Conservation (phyloP, 78 protist genomes). For the Dictyostelium intermedium region DNA sequence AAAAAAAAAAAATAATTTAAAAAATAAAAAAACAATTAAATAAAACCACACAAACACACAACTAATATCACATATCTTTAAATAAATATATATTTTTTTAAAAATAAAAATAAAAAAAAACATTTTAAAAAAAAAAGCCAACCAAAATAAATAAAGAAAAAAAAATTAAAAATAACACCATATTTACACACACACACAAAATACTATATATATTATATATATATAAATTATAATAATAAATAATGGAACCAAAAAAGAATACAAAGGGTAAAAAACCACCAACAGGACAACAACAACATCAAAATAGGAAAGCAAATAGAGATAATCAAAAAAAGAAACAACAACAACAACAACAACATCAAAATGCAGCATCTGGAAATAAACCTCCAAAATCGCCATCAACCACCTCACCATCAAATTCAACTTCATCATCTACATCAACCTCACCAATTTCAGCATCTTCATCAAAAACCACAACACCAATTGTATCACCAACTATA, state of each 20-base stretch:
- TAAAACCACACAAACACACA: background rate
- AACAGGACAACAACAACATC: background rate
- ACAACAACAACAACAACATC: background rate
- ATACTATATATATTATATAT: background rate
- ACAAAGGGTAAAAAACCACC: background rate
- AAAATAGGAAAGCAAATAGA: constrained; percentile 7
- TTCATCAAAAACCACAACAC: background rate
- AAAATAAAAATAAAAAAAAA: background rate
- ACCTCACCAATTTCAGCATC: background rate
- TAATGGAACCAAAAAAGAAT: background rate
- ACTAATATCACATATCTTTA: background rate
- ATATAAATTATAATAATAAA: background rate
- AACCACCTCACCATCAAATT: background rate
- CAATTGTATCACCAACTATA: background rate
- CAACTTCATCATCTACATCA: background rate
- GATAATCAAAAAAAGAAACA: background rate
- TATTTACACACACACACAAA: background rate
- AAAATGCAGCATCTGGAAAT: background rate
- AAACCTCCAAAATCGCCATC: background rate
- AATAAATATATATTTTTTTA: background rate
- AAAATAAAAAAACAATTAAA: background rate
- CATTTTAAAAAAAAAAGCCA: background rate
- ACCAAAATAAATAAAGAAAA: background rate
- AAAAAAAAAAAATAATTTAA: background rate
- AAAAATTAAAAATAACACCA: background rate